Evolutionary conservation across 1,139 yeast genomes (phyloP).

Genomic region (Saccharomyces hybrid): DNA sequence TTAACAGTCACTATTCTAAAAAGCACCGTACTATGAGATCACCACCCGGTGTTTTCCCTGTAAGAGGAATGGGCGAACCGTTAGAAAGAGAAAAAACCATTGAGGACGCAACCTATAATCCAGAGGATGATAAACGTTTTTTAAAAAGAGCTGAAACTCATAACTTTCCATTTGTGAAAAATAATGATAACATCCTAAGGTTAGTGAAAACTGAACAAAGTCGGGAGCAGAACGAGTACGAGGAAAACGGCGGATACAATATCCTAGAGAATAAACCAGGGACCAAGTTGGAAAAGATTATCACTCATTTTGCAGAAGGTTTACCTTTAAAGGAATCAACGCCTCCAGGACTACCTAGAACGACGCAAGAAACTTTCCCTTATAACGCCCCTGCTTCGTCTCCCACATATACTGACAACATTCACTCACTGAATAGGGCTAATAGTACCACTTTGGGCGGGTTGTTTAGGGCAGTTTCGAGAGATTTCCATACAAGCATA

Average conservation of each 20-base stretch:
- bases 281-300: constrained; percentile 28
- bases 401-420: constrained; percentile 2
- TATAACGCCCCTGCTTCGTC: constrained; percentile 8
- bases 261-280: constrained; percentile 33
- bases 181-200: constrained; percentile 2
- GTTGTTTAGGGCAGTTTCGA: constrained; percentile 18
- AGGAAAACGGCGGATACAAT: constrained; percentile 27
- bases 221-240: constrained; percentile 25
- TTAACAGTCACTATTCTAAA: constrained; percentile 3
- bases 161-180: background rate
- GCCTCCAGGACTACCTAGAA: constrained; percentile 12
- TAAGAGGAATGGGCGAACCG: constrained; percentile 66
- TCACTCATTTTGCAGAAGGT: constrained; percentile 14
- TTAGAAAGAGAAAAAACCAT: constrained; percentile 47
- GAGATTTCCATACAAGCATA: constrained; percentile 14
- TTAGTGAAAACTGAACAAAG: constrained; percentile 14
- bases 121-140: background rate
- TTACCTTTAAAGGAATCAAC: background rate
- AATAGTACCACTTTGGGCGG: constrained; percentile 1
- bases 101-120: constrained; percentile 34
- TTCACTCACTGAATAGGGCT: background rate
- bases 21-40: constrained; percentile 35
- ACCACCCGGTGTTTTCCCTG: constrained; percentile 74
- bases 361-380: constrained; percentile 23
- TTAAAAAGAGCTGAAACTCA: background rate